These are phyloP conservation scores for Sphagnum tenellum DNA, from an alignment of 225 moss, liverwort and hornwort species.

Conservation along the genomic window DNA sequence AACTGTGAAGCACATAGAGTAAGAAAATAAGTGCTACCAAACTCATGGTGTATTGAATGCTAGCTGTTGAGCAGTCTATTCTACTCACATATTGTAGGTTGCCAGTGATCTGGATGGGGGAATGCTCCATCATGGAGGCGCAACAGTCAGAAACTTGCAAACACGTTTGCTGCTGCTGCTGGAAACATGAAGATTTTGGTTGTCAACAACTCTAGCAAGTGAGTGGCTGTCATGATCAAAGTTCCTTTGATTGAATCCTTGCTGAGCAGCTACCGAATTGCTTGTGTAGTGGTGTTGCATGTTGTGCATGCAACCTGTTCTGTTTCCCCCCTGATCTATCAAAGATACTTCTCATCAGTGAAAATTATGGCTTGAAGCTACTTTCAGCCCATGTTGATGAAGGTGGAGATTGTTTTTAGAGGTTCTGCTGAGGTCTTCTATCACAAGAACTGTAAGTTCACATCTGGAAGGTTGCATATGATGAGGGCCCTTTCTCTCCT, in stretches of 20 bases:
- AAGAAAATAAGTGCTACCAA: too few relatives aligned
- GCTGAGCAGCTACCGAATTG: constrained; percentile 45
- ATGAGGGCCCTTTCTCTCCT: too few relatives aligned
- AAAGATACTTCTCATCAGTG: too few relatives aligned
- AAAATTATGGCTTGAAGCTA: too few relatives aligned
- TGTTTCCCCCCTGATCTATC: constrained; percentile 2
- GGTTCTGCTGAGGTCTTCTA: too few relatives aligned
- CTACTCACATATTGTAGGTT: background rate
- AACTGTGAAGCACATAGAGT: too few relatives aligned
- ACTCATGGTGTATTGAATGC: too few relatives aligned
- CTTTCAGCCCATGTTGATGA: too few relatives aligned
- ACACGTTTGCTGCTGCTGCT: constrained; percentile 37
- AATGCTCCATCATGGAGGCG: constrained; percentile 35
- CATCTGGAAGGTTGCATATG: too few relatives aligned
- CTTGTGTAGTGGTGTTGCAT: constrained; percentile 53
- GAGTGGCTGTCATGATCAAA: constrained; percentile 83
- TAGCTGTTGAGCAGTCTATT: too few relatives aligned
- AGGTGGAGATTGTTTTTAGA: too few relatives aligned
- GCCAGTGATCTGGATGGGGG: constrained; percentile 17
- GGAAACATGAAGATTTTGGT: constrained; percentile 93
- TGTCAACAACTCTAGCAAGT: constrained; percentile 96
- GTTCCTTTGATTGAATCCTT: constrained; percentile 38
- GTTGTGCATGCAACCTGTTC: constrained; percentile 35
- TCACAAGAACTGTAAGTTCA: too few relatives aligned
- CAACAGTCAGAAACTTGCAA: constrained; percentile 44